Evolutionary conservation across 768 basidiomycete genomes (phyloP).

Genomic region (Lactarius hatsudake): DNA sequence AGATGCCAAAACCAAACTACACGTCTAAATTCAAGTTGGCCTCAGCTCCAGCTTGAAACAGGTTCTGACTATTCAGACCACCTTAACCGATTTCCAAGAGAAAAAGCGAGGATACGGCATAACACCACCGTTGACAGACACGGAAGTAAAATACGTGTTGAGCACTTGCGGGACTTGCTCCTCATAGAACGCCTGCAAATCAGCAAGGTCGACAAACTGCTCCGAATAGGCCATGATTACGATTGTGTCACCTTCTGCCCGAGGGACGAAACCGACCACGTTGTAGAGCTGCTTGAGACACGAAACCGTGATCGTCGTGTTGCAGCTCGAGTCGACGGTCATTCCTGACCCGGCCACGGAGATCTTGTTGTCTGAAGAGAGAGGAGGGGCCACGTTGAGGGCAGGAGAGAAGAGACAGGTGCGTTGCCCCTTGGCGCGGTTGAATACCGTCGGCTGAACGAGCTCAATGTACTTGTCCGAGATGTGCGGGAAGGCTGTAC

Average conservation of each 20-base stretch:
- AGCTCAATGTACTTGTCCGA: slow-evolving; percentile 57
- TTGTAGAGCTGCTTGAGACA: slow-evolving; percentile 40
- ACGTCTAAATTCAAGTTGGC: slow-evolving; percentile 68
- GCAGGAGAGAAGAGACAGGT: slow-evolving; percentile 34
- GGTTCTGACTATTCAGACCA: slow-evolving; percentile 57
- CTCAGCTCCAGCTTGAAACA: slow-evolving; percentile 53
- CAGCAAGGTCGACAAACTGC: slow-evolving; percentile 33
- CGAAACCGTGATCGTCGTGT: slow-evolving; percentile 35
- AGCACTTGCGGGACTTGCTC: slow-evolving; percentile 36
- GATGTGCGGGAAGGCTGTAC: slow-evolving; percentile 54
- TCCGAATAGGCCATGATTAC: slow-evolving; percentile 38
- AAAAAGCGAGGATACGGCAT: no score
- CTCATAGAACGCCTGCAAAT: slow-evolving; percentile 36
- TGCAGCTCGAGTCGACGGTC: slow-evolving; percentile 36
- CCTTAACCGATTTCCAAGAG: not conserved
- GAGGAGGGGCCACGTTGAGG: not conserved
- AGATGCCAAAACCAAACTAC: slow-evolving; percentile 64
- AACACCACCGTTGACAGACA: slow-evolving; percentile 45
- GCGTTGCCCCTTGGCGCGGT: slow-evolving; percentile 41
- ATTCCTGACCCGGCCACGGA: not conserved
- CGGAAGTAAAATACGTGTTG: slow-evolving; percentile 5
- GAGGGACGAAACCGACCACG: slow-evolving; percentile 31
- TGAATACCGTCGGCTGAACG: slow-evolving; percentile 64
- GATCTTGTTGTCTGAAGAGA: not conserved
- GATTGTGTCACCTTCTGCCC: slow-evolving; percentile 31